phyloP scores from a whole-genome alignment of 163 green algal genomes.

The Volvox carteri region DNA sequence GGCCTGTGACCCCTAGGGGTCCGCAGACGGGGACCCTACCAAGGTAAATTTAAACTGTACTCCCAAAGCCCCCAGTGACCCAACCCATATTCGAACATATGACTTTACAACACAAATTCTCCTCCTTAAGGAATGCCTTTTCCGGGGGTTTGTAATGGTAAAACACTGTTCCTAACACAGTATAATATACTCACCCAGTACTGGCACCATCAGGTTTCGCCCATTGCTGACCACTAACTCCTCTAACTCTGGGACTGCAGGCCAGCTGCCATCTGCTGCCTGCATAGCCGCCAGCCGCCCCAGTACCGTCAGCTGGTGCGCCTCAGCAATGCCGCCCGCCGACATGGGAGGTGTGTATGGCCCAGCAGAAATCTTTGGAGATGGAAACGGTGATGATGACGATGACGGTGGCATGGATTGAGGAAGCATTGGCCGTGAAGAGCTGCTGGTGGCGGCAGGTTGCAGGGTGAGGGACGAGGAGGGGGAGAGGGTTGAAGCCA shows the following conservation, averaged over 20 bases:
- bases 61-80: not conserved
- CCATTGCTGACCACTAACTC: conserved; percentile 45
- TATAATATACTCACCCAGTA: conserved; percentile 28
- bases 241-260: conserved; percentile 11
- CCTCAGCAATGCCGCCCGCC: not conserved
- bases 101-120: not conserved
- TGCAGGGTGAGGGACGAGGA: not conserved
- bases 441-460: not conserved
- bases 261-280: conserved; percentile 37
- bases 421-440: no score
- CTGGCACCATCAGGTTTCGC: conserved; percentile 10
- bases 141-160: no score
- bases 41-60: not conserved
- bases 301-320: conserved; percentile 20
- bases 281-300: conserved; percentile 26
- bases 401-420: no score
- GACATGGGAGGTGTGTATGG: conserved; percentile 32
- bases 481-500: not conserved
- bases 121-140: no score
- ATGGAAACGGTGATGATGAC: not conserved
- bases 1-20: not conserved
- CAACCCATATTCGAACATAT: not conserved
- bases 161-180: no score
- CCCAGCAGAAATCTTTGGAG: not conserved
- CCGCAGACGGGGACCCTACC: not conserved